Evolutionary conservation across 768 basidiomycete genomes (phyloP).

Genomic region (Lepiota brunneoincarnata): DNA sequence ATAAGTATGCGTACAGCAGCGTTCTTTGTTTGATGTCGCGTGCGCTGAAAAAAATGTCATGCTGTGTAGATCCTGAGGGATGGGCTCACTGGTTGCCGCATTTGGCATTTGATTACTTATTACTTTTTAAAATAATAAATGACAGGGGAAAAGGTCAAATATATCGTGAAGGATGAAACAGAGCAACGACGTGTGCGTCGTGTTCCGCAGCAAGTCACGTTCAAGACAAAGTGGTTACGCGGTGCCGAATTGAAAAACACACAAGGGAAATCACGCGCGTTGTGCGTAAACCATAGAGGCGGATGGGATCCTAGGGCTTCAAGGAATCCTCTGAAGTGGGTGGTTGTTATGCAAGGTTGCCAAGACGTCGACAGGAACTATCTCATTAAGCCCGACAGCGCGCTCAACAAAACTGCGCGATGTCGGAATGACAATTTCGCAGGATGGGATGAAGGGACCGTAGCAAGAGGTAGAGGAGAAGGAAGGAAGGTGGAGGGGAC

Average conservation of each 20-base stretch:
- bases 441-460: constrained; percentile 5
- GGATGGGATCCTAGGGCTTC: constrained; percentile 4
- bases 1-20: background rate
- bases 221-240: too few species aligned
- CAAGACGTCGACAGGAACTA: background rate
- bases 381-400: background rate
- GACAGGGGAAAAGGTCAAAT: background rate
- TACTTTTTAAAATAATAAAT: background rate
- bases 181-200: background rate
- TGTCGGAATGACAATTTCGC: background rate
- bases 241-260: too few species aligned
- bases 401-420: too few species aligned
- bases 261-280: background rate
- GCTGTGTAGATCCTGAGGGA: background rate
- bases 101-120: constrained; percentile 5
- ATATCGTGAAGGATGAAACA: background rate
- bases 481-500: background rate
- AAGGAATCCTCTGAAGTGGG: background rate
- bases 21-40: background rate
- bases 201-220: background rate
- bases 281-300: background rate
- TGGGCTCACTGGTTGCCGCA: background rate
- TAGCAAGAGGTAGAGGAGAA: background rate
- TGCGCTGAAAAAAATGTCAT: background rate
- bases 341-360: constrained; percentile 3